Conservation (phyloP, 768 basidiomycete species). For the Amanita rimosa region DNA sequence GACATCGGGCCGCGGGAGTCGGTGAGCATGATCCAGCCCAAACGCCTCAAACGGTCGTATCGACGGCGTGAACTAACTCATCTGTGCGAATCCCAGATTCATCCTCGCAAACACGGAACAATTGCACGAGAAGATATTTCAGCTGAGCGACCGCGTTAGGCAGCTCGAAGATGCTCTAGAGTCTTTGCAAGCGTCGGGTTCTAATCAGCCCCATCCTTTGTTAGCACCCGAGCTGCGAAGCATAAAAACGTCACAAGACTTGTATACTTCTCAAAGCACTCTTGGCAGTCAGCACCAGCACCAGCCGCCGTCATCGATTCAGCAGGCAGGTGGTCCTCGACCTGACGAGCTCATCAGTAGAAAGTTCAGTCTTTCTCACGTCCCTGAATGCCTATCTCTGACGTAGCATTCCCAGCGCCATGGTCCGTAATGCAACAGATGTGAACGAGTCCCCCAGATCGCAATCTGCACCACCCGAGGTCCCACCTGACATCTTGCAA, state of each 20-base stretch:
- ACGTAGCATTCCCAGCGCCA: constrained; percentile 3
- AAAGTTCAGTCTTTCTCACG: constrained; percentile 14
- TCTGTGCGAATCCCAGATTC: constrained; percentile 29
- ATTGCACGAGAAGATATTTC: constrained; percentile 49
- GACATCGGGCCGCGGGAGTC: constrained; percentile 53
- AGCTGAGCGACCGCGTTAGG: constrained; percentile 52
- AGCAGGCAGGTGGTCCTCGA: neutral
- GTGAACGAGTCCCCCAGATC: neutral
- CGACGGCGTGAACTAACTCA: neutral
- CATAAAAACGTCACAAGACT: constrained; percentile 59
- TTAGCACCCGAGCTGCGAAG: constrained; percentile 45
- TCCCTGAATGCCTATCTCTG: constrained; percentile 12
- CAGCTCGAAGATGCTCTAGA: constrained; percentile 53
- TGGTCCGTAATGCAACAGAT: neutral
- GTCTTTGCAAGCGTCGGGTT: constrained; percentile 25
- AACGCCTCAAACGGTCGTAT: constrained; percentile 5
- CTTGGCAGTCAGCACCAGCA: constrained; percentile 8
- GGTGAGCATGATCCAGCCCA: constrained; percentile 24
- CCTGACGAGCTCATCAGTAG: constrained; percentile 16
- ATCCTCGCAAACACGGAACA: constrained; percentile 61
- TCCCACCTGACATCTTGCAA: constrained; percentile 38
- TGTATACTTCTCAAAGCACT: constrained; percentile 28
- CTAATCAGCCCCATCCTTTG: constrained; percentile 39
- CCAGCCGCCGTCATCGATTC: too few relatives aligned
- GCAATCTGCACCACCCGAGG: constrained; percentile 21